These are phyloP conservation scores for Inga leiocalycina DNA, from an alignment of 306 rosid species.

Conservation along the genomic window DNA sequence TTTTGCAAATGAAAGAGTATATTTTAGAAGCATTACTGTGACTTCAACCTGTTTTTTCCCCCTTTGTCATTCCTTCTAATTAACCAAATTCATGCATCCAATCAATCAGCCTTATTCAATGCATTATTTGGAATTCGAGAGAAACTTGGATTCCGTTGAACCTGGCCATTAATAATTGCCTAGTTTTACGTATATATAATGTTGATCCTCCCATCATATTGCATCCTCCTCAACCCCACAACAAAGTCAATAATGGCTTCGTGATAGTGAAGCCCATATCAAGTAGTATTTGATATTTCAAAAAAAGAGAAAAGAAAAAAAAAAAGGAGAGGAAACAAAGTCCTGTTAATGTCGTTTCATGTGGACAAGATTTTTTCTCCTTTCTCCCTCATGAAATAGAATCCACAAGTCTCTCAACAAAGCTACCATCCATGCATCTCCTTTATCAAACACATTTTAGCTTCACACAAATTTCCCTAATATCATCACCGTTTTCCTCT, in stretches of 20 bases:
- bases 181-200: background rate
- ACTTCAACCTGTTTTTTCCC: background rate
- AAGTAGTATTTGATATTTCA: background rate
- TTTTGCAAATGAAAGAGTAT: too few relatives aligned
- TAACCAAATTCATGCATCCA: background rate
- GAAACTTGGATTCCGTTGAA: background rate
- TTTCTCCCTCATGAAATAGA: slow-evolving; percentile 23
- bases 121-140: background rate
- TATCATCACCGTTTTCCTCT: background rate
- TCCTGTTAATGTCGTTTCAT: slow-evolving; percentile 22
- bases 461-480: background rate
- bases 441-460: background rate
- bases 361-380: slow-evolving; percentile 52
- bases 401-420: slow-evolving; percentile 33
- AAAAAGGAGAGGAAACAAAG: background rate
- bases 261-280: background rate
- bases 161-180: background rate
- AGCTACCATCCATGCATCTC: slow-evolving; percentile 22
- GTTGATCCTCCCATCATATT: background rate
- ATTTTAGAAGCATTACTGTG: background rate
- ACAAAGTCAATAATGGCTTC: background rate
- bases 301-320: background rate
- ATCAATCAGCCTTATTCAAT: background rate
- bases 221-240: background rate
- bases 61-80: background rate